Base-by-base conservation (phyloP, 2,329 filamentous ascomycete species). In the Trichoderma cornu-damae region DNA sequence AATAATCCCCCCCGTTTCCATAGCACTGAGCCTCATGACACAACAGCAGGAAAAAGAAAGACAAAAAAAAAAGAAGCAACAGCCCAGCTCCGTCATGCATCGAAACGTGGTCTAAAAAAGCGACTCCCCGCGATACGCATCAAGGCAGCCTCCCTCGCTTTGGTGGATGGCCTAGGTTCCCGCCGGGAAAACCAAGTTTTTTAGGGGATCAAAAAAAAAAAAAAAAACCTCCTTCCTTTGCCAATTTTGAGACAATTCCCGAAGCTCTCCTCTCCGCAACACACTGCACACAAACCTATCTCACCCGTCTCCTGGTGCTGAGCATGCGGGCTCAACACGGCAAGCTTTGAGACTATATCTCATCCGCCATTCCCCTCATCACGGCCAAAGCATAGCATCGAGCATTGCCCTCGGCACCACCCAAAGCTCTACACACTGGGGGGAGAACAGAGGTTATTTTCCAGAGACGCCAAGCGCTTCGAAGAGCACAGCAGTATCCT, bases 71-170 rank as follows among this genome's bases (percentile, higher is more conserved):
- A 73, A 74, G 75, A 68, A 68, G 64, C 67, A 65, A 62, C 64
- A 73, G 74, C 73, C n/a, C 74, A 73, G 76, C 71, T 75, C 70
- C 72, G 72, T 75, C 74, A 77, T 79, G 77, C 76, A 77, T 69
- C 70, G 71, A 74, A 72, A 75, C 72, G 67, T 75, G 73, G 73
- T 78, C 77, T 77, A 76, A 73, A 67, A 74, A 73, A 64, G 66
- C 67, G 62, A 68, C 70, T 67, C 69, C 66, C 67, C 64, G 64
- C 65, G 67, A 67, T 69, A 67, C 70, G 68, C 69, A 69, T 68
- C 69, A 68, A 69, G 64, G 65, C 62, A 65, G 65, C 66, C 60
- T 62, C 59, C 63, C 66, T 66, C 63, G 49, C 40, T 43, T 61
- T 63, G 63, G 61, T 60, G 63, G 65, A 60, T 61, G 59, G 61